Evolutionary conservation across 2,329 filamentous ascomycete species (phyloP).

Genomic region (Colletotrichum siamense): DNA sequence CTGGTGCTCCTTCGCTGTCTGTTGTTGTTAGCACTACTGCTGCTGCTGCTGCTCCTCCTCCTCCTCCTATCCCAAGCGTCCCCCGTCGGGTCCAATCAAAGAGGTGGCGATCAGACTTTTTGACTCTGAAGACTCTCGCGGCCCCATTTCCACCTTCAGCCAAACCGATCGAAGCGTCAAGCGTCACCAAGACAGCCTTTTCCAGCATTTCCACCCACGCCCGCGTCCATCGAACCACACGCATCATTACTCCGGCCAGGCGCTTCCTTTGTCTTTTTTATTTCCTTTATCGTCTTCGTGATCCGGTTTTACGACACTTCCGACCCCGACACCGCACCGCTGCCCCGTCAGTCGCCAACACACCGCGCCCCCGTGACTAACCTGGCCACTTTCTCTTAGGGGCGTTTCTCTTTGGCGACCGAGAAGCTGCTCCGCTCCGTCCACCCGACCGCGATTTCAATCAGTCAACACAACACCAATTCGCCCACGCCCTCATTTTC

Average conservation of each 20-base stretch:
- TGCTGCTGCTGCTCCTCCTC: not conserved
- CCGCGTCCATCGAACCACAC: constrained; percentile 11
- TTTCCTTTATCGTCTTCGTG: constrained; percentile 14
- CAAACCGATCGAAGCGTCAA: constrained; percentile 16
- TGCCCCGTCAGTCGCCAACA: not conserved
- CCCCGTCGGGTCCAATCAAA: constrained; percentile 37
- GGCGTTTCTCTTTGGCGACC: constrained; percentile 9
- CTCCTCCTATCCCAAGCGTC: not conserved
- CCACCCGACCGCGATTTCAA: not conserved
- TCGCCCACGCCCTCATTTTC: constrained; percentile 1
- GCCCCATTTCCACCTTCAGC: constrained; percentile 21
- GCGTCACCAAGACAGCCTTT: constrained; percentile 18
- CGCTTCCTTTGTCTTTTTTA: constrained; percentile 20
- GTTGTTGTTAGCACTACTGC: not conserved
- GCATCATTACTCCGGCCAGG: constrained; percentile 18
- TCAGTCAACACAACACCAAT: constrained; percentile 8
- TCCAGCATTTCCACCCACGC: constrained; percentile 15
- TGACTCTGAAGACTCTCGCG: constrained; percentile 26
- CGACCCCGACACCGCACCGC: not conserved
- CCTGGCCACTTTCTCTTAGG: constrained; percentile 19
- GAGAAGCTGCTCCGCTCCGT: not conserved
- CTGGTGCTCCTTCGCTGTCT: not conserved
- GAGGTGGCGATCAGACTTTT: constrained; percentile 38
- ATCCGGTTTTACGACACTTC: not conserved
- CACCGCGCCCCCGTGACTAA: constrained; percentile 15